These are phyloP conservation scores for Tranzscheliella williamsii DNA, from an alignment of 1,284 basidiomycete species.

Conservation along the genomic window DNA sequence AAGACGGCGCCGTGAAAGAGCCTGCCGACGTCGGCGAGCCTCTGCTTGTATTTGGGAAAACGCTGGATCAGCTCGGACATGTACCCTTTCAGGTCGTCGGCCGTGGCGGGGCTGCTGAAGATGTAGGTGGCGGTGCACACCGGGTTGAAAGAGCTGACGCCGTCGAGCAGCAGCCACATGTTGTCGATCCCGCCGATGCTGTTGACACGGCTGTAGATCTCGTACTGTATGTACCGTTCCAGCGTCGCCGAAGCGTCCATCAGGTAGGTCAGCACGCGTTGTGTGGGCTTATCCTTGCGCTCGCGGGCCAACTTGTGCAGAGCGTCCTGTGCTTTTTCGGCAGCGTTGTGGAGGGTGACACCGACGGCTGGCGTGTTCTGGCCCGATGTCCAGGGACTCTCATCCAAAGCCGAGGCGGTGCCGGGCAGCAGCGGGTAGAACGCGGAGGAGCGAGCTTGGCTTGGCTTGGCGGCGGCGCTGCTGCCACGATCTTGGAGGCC, in stretches of 20 bases:
- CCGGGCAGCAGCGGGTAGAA: slow-evolving; percentile 31
- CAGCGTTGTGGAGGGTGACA: slow-evolving; percentile 21
- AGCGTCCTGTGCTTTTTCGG: slow-evolving; percentile 23
- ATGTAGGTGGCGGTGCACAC: slow-evolving; percentile 52
- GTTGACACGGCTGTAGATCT: slow-evolving; percentile 30
- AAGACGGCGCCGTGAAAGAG: slow-evolving; percentile 47
- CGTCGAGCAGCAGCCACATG: slow-evolving; percentile 47
- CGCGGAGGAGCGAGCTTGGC: no score
- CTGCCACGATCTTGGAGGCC: no score
- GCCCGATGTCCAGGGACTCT: slow-evolving; percentile 32
- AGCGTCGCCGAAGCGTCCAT: slow-evolving; percentile 8
- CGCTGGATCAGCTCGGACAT: slow-evolving; percentile 26
- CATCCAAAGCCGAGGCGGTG: slow-evolving; percentile 18
- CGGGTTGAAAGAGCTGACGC: slow-evolving; percentile 48
- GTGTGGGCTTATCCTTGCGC: slow-evolving; percentile 5
- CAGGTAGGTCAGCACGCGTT: slow-evolving; percentile 2
- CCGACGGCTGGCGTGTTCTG: slow-evolving; percentile 30
- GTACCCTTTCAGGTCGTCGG: slow-evolving; percentile 23
- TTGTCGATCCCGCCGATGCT: slow-evolving; percentile 45
- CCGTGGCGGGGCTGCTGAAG: slow-evolving; percentile 32
- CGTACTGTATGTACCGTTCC: slow-evolving; percentile 25
- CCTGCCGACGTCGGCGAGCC: slow-evolving; percentile 36
- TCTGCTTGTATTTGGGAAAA: slow-evolving; percentile 55
- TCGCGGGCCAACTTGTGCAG: slow-evolving; percentile 15
- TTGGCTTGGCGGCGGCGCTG: no score